Evolutionary conservation across 768 basidiomycete genomes (phyloP).

Genomic region (Pulveroboletus sp.): DNA sequence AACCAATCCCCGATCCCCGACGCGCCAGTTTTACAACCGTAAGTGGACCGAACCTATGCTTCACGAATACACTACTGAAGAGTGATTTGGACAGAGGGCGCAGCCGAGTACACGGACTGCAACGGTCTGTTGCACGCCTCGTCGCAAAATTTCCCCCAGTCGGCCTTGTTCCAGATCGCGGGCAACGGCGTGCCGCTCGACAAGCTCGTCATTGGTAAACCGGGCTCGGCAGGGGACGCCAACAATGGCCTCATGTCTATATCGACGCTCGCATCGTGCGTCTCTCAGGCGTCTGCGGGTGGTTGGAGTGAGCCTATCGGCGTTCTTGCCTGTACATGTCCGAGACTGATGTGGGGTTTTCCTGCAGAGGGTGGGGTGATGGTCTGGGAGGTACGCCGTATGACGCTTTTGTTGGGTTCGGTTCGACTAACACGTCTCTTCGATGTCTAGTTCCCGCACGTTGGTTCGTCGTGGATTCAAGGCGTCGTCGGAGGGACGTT

Average conservation of each 20-base stretch:
- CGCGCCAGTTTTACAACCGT: slow-evolving; percentile 12
- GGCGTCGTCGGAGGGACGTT: neutral
- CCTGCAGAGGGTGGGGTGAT: neutral
- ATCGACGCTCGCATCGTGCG: slow-evolving; percentile 52
- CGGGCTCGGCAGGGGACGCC: slow-evolving; percentile 35
- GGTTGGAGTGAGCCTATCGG: slow-evolving; percentile 1
- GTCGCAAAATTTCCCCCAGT: neutral
- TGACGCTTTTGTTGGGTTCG: neutral
- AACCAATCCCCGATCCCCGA: neutral
- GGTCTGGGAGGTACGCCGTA: neutral
- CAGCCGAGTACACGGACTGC: slow-evolving; percentile 29
- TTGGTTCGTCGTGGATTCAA: neutral
- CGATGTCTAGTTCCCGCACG: neutral
- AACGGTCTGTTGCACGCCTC: neutral
- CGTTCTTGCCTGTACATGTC: too few relatives aligned
- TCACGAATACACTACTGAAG: neutral
- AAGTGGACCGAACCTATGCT: neutral
- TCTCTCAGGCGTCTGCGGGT: slow-evolving; percentile 39
- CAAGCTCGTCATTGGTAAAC: slow-evolving; percentile 63
- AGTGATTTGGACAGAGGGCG: slow-evolving; percentile 30
- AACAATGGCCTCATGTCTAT: slow-evolving; percentile 53
- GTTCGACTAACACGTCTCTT: neutral
- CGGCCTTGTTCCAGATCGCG: neutral
- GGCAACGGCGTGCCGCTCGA: slow-evolving; percentile 42
- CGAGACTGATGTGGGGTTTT: neutral